Percentiles rank a stretch among this genome's conserved stretches.
Conservation (phyloP, 1,284 basidiomycete species). For the Moesziomyces sp. region DNA sequence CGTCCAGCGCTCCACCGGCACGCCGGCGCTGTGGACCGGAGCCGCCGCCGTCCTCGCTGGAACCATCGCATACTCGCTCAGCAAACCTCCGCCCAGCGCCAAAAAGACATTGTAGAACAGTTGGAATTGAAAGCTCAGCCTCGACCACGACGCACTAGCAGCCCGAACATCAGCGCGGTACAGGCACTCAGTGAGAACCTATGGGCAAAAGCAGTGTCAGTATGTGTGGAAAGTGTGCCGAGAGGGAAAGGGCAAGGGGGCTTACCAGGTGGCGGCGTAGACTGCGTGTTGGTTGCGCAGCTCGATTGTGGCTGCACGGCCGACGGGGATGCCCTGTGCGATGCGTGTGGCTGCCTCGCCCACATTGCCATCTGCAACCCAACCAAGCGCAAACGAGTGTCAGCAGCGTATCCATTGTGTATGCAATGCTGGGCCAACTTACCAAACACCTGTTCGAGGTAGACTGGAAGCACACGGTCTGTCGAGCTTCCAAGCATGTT, state of each 20-base stretch:
- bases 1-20: conserved; percentile 67
- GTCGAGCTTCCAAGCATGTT: conserved; percentile 31
- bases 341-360: conserved; percentile 77
- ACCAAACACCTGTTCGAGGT: conserved; percentile 64
- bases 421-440: background rate
- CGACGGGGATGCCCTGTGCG: conserved; percentile 83
- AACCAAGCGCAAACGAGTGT: background rate
- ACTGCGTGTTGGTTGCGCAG: conserved; percentile 93
- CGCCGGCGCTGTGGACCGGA: conserved; percentile 49
- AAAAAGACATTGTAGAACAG: background rate
- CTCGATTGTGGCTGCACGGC: conserved; percentile 84
- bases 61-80: conserved; percentile 74
- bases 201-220: background rate
- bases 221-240: background rate
- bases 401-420: background rate
- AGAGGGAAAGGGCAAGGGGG: conserved; percentile 8
- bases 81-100: conserved; percentile 5
- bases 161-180: conserved; percentile 58
- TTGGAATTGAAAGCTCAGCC: conserved; percentile 4
- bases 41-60: conserved; percentile 76
- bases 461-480: conserved; percentile 54
- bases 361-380: conserved; percentile 77
- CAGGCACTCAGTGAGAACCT: conserved; percentile 59
- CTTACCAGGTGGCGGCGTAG: conserved; percentile 92
- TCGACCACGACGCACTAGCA: conserved; percentile 46